These are phyloP conservation scores for Spathaspora sp. DNA, from an alignment of 1,139 yeast species.

Conservation along the genomic window DNA sequence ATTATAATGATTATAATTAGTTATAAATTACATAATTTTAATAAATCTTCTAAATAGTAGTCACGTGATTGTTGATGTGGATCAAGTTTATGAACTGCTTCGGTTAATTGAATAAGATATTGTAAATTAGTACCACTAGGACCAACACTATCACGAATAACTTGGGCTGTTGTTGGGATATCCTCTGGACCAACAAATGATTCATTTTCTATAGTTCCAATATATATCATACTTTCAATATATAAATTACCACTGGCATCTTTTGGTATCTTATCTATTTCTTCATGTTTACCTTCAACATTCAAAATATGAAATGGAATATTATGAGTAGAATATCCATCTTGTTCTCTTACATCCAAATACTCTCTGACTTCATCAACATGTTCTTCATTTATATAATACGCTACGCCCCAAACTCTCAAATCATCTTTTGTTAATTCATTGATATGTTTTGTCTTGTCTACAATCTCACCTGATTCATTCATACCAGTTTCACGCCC, in stretches of 20 bases:
- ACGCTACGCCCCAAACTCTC: slow-evolving; percentile 55
- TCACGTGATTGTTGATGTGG: slow-evolving; percentile 27
- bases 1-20: slow-evolving; percentile 12
- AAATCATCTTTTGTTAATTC: slow-evolving; percentile 45
- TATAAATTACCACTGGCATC: slow-evolving; percentile 35
- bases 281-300: slow-evolving; percentile 18
- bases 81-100: slow-evolving; percentile 52
- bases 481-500: slow-evolving; percentile 14
- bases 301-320: slow-evolving; percentile 60
- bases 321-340: slow-evolving; percentile 76
- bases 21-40: slow-evolving; percentile 12
- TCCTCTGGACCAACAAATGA: slow-evolving; percentile 85
- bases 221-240: slow-evolving; percentile 69
- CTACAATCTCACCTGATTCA: slow-evolving; percentile 8
- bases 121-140: slow-evolving; percentile 83
- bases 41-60: slow-evolving; percentile 38
- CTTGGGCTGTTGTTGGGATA: slow-evolving; percentile 54
- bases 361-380: slow-evolving; percentile 64
- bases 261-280: slow-evolving; percentile 19
- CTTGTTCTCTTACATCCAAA: slow-evolving; percentile 80
- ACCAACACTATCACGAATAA: slow-evolving; percentile 59
- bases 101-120: slow-evolving; percentile 57
- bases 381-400: slow-evolving; percentile 66
- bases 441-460: slow-evolving; percentile 15
- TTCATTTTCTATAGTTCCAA: slow-evolving; percentile 77